Evolutionary conservation across 176 grass and related monocot species (phyloP).

Genomic region (Tuctoria greenei): DNA sequence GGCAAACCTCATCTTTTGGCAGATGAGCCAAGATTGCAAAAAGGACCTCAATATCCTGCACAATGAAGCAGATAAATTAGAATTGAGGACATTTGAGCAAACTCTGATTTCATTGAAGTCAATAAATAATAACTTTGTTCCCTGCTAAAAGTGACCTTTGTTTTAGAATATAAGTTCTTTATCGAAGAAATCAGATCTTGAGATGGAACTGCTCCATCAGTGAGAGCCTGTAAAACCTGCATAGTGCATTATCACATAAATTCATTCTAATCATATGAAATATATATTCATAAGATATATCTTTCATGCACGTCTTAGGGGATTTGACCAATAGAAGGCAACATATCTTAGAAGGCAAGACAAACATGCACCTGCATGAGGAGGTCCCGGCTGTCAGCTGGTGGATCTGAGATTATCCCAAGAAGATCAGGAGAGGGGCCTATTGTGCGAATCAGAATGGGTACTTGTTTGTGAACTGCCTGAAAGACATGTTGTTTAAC

Average conservation of each 20-base stretch:
- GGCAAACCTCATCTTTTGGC: constrained; percentile 84
- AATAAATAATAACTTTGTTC: constrained; percentile 11
- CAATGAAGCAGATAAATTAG: constrained; percentile 37
- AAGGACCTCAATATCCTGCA: constrained; percentile 87
- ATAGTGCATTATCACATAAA: constrained; percentile 22
- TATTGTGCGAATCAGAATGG: constrained; percentile 82
- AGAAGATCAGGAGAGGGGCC: constrained; percentile 73
- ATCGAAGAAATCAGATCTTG: constrained; percentile 79
- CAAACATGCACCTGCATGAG: constrained; percentile 70
- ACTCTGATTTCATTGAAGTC: constrained; percentile 17
- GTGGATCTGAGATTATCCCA: constrained; percentile 78
- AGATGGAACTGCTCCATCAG: constrained; percentile 67
- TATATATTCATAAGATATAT: constrained; percentile 2
- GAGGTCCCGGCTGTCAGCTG: constrained; percentile 60
- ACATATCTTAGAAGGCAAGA: constrained; percentile 17
- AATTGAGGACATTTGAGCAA: constrained; percentile 15
- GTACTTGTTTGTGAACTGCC: constrained; percentile 81
- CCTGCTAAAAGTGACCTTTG: constrained; percentile 54
- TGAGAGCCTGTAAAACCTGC: constrained; percentile 88
- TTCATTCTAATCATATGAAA: constrained; percentile 1
- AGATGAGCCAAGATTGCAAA: constrained; percentile 74
- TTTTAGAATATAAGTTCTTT: constrained; percentile 81
- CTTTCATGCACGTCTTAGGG: constrained; percentile 1
- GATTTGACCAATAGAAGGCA: constrained; percentile 28
- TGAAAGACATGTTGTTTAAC: constrained; percentile 49